These are phyloP conservation scores for Neurospora terricola DNA, from an alignment of 495 filamentous ascomycete species.

Conservation along the genomic window DNA sequence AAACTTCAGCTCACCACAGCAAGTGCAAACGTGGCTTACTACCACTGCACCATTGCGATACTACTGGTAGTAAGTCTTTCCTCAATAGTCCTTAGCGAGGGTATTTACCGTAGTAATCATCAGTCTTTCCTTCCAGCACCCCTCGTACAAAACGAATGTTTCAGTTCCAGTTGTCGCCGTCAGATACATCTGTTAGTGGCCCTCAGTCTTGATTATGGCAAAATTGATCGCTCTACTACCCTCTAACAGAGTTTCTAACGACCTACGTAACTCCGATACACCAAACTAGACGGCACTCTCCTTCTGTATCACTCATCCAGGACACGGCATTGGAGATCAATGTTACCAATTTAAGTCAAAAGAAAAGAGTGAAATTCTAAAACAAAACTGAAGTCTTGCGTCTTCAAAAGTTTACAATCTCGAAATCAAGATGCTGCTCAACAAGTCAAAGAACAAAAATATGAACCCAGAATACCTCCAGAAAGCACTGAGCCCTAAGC, in stretches of 20 bases:
- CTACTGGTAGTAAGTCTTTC: background rate
- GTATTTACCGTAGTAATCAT: background rate
- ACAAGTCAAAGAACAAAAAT: background rate
- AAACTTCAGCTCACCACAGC: background rate
- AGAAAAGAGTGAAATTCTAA: background rate
- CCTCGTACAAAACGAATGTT: background rate
- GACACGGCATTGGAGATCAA: background rate
- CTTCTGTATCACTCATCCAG: background rate
- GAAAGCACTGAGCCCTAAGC: background rate
- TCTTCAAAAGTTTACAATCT: background rate
- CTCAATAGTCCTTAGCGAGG: background rate
- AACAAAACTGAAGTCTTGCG: background rate
- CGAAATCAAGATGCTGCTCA: background rate
- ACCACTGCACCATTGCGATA: background rate
- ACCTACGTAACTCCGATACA: background rate
- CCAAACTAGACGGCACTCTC: background rate
- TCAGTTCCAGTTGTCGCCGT: background rate
- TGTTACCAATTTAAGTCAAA: background rate
- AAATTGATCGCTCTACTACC: background rate
- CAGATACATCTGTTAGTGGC: background rate
- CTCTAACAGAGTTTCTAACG: background rate
- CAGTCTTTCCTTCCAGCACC: background rate
- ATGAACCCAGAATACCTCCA: background rate
- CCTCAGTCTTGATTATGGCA: background rate
- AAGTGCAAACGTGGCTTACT: background rate